These are phyloP conservation scores for Nemania diffusa DNA, from an alignment of 2,329 filamentous ascomycete genomes.

Conservation along the genomic window DNA sequence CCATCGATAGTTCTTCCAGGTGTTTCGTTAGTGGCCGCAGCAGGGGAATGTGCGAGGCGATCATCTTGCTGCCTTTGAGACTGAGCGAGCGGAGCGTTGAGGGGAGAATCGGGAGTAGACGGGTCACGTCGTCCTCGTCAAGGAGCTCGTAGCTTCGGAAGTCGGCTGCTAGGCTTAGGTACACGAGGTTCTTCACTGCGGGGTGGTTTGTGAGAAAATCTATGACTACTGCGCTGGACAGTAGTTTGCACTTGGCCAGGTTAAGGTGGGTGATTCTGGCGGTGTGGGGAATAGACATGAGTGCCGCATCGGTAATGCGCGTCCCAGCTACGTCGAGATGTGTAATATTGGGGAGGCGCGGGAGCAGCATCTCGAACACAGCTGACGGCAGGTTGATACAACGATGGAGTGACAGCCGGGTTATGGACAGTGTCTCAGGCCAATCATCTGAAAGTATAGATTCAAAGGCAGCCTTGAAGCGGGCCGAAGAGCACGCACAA, in stretches of 20 bases:
- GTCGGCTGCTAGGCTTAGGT: constrained; percentile 78
- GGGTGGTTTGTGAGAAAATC: constrained; percentile 78
- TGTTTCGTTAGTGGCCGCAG: constrained; percentile 75
- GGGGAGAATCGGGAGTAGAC: constrained; percentile 73
- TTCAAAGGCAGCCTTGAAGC: constrained; percentile 74
- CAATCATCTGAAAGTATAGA: constrained; percentile 63
- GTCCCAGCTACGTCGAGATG: constrained; percentile 85
- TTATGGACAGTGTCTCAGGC: constrained; percentile 67
- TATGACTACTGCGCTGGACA: constrained; percentile 74
- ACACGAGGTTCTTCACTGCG: constrained; percentile 73
- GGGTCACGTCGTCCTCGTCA: constrained; percentile 70
- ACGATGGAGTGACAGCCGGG: constrained; percentile 80
- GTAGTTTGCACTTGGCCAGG: constrained; percentile 77
- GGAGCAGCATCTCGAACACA: constrained; percentile 75
- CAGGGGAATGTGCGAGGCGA: constrained; percentile 69
- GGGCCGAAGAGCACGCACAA: constrained; percentile 75
- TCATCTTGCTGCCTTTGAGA: constrained; percentile 79
- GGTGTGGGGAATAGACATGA: constrained; percentile 75
- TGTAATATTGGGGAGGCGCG: constrained; percentile 75
- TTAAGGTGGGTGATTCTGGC: constrained; percentile 82
- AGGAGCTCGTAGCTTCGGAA: constrained; percentile 77
- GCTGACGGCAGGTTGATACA: constrained; percentile 75
- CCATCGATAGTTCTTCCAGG: constrained; percentile 80
- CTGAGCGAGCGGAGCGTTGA: constrained; percentile 76
- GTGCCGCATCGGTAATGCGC: constrained; percentile 76